phyloP scores from a whole-genome alignment of 768 basidiomycete species.

The Boletellus ananas region DNA sequence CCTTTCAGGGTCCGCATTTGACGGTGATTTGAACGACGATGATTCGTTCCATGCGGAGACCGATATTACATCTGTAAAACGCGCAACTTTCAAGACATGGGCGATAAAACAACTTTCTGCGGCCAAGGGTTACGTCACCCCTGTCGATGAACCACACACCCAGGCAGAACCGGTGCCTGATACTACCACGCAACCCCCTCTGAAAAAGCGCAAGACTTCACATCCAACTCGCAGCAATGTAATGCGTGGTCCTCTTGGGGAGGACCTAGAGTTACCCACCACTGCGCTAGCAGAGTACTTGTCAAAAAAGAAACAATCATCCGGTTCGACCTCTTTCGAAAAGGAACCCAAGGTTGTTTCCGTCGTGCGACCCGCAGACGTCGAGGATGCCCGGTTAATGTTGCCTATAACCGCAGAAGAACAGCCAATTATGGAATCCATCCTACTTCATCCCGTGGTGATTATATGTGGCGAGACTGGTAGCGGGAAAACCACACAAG shows the following conservation, averaged over 20 bases:
- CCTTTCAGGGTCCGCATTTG: slow-evolving; percentile 13
- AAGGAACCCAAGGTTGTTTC: slow-evolving; percentile 42
- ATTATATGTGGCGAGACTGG: slow-evolving; percentile 84
- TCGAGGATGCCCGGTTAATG: slow-evolving; percentile 71
- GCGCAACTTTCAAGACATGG: slow-evolving; percentile 82
- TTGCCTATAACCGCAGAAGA: slow-evolving; percentile 93
- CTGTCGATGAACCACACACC: slow-evolving; percentile 12
- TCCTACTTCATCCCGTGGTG: slow-evolving; percentile 81
- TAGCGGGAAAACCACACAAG: slow-evolving; percentile 97
- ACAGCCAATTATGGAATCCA: slow-evolving; percentile 89
- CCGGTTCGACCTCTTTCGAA: slow-evolving; percentile 8
- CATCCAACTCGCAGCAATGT: slow-evolving; percentile 29
- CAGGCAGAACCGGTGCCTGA: slow-evolving; percentile 9
- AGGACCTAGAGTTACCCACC: slow-evolving; percentile 59
- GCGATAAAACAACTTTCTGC: slow-evolving; percentile 70
- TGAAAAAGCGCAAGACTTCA: slow-evolving; percentile 49
- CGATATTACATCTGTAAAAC: slow-evolving; percentile 32
- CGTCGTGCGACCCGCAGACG: slow-evolving; percentile 62
- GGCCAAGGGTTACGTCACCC: slow-evolving; percentile 38
- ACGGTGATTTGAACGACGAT: slow-evolving; percentile 14
- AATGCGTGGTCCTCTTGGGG: slow-evolving; percentile 80
- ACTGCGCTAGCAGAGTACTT: slow-evolving; percentile 58
- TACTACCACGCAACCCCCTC: slow-evolving; percentile 8
- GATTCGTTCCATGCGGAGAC: slow-evolving; percentile 15
- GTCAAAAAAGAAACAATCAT: slow-evolving; percentile 5